Conservation (phyloP, 352 stramenopile species). For the Phytophthora palmivora region DNA sequence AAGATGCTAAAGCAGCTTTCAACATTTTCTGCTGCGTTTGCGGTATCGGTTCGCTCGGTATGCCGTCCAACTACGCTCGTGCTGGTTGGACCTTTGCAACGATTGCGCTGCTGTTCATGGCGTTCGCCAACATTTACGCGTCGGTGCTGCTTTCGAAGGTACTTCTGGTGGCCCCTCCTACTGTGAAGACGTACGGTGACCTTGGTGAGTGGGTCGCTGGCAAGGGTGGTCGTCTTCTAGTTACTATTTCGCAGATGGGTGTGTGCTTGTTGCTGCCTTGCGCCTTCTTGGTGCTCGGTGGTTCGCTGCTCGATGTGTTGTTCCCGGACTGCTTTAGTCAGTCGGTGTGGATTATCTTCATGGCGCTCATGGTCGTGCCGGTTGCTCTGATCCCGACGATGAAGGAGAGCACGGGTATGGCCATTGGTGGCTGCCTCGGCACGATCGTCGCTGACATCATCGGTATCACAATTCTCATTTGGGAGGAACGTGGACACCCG, state of each 20-base stretch:
- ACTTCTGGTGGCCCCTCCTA: constrained; percentile 22
- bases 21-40: constrained; percentile 43
- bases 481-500: constrained; percentile 29
- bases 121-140: constrained; percentile 37
- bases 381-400: constrained; percentile 36
- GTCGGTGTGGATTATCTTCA: constrained; percentile 40
- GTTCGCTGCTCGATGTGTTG: constrained; percentile 32
- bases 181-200: constrained; percentile 35
- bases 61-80: constrained; percentile 39
- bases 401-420: constrained; percentile 37
- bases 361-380: constrained; percentile 31
- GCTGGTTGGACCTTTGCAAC: constrained; percentile 33
- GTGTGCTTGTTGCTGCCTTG: constrained; percentile 35
- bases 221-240: constrained; percentile 23
- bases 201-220: constrained; percentile 38
- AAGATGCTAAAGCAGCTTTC: constrained; percentile 35
- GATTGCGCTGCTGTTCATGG: constrained; percentile 36
- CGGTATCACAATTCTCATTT: constrained; percentile 28
- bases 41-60: constrained; percentile 39
- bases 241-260: constrained; percentile 30
- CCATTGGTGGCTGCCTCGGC: constrained; percentile 28
- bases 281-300: constrained; percentile 36
- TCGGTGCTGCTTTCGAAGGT: constrained; percentile 35
- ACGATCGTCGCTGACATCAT: constrained; percentile 37
- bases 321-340: constrained; percentile 42